Base-by-base conservation (phyloP, 164 flowering plant genomes). In the Nymphaea thermarum region DNA sequence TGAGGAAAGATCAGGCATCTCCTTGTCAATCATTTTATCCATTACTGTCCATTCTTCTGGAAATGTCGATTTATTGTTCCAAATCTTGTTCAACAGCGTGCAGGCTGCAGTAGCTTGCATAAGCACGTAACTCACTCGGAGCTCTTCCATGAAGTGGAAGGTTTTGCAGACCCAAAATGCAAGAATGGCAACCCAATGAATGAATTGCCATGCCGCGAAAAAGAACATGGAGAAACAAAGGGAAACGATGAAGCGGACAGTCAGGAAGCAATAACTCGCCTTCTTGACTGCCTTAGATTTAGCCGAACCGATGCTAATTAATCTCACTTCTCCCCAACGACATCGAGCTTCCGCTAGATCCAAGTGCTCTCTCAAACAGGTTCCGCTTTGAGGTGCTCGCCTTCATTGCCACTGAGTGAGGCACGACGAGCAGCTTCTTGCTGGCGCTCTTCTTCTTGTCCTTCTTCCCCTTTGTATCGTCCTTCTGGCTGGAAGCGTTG, bases 111-210 rank as follows among this genome's bases (percentile, higher is more conserved):
- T 77, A 82, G 85, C 11, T 93, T 83, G 69, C 98, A 93, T 72
- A 93, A 90, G 84, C 83, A 90, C 65, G 98, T 93, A 66, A 97
- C 91, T 67, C 83, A 93, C 77, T 77, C 91, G 82, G 91, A 93
- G 74, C 81, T 93, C 76, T 93, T 93, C 70, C 86, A 88, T 45
- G 97, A 86, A 72, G 36, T 91, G 93, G 89, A 89, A 71, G 91
- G 96, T 71, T 93, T 91, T 55, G 86, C 89, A 69, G 75, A 69
- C 71, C 80, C 96, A 1, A 83, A 78, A 71, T 93, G 91, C 82
- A 86, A 82, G 61, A 85, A 86, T 59, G 80, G 72, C 15, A 84
- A 82, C 59, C 65, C 77, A 0, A 73, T 73, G 4, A 72, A 79
- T 67, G 82, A 83, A 66, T 68, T 79, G 42, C 73, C 76, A 45